Conservation (phyloP, 495 filamentous ascomycete genomes). For the Aspergillus carlsbadensis region DNA sequence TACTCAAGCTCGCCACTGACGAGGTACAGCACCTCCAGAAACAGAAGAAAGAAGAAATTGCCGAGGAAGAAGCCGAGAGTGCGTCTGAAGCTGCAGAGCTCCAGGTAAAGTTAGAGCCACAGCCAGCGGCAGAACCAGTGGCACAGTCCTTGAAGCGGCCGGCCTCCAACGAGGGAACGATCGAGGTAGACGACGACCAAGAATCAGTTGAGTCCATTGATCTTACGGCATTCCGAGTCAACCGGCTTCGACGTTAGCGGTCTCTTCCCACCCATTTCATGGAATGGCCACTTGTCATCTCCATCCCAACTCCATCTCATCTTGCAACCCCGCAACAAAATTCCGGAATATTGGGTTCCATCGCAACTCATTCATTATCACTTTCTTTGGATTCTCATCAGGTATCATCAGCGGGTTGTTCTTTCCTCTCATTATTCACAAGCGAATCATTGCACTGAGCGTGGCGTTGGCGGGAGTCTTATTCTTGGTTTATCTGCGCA, state of each 20-base stretch:
- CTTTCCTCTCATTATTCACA: not conserved
- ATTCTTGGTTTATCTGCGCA: not conserved
- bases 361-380: slow-evolving; percentile 1
- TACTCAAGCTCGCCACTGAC: slow-evolving; percentile 37
- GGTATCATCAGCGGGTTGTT: slow-evolving; percentile 4
- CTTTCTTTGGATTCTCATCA: not conserved
- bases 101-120: too few relatives aligned
- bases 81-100: slow-evolving; percentile 9
- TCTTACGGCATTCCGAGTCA: slow-evolving; percentile 41
- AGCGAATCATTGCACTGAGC: slow-evolving; percentile 14
- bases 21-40: slow-evolving; percentile 41
- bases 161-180: slow-evolving; percentile 23
- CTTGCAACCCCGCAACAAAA: not conserved
- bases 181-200: slow-evolving; percentile 46
- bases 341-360: not conserved
- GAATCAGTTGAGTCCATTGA: slow-evolving; percentile 42
- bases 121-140: too few relatives aligned
- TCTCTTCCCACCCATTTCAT: not conserved
- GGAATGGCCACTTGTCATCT: not conserved
- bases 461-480: slow-evolving; percentile 17
- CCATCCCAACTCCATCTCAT: not conserved
- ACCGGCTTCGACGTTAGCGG: slow-evolving; percentile 19
- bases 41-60: slow-evolving; percentile 31
- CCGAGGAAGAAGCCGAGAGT: slow-evolving; percentile 18
- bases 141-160: slow-evolving; percentile 8